Conservation (phyloP, 306 rosid genomes). For the Cicer judaicum region DNA sequence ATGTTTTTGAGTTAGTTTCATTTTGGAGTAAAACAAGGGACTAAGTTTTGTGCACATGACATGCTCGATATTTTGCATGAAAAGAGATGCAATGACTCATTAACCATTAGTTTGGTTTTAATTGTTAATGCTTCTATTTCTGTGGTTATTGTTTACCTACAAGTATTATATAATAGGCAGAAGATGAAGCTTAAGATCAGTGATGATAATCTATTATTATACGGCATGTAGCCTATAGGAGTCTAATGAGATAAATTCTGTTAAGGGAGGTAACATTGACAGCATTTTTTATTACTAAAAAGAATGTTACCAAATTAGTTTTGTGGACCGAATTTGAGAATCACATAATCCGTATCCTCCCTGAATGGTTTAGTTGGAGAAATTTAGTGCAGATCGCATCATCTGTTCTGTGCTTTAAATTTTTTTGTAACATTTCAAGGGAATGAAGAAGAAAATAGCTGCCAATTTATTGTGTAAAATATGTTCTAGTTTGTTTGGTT, state of each 20-base stretch:
- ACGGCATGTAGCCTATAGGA: neutral
- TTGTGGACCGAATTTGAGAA: neutral
- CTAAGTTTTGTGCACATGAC: constrained; percentile 2
- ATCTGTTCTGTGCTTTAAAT: constrained; percentile 8
- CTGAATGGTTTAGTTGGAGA: neutral
- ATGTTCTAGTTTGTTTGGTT: neutral
- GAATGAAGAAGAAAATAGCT: neutral
- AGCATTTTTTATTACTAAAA: neutral
- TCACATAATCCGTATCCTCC: neutral
- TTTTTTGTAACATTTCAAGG: neutral
- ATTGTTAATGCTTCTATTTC: neutral
- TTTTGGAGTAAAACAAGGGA: neutral
- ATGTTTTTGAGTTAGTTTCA: neutral
- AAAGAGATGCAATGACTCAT: neutral
- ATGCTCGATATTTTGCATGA: neutral
- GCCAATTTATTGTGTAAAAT: constrained; percentile 2
- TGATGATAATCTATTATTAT: neutral
- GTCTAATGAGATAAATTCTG: neutral
- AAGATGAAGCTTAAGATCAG: neutral
- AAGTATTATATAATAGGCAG: neutral
- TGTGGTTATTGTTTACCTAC: neutral
- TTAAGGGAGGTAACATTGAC: neutral
- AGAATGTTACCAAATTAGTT: neutral
- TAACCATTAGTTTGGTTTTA: neutral
- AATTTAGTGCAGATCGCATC: neutral